These are phyloP conservation scores for Antitrichia curtipendula DNA, from an alignment of 225 moss, liverwort and hornwort genomes.

Conservation along the genomic window DNA sequence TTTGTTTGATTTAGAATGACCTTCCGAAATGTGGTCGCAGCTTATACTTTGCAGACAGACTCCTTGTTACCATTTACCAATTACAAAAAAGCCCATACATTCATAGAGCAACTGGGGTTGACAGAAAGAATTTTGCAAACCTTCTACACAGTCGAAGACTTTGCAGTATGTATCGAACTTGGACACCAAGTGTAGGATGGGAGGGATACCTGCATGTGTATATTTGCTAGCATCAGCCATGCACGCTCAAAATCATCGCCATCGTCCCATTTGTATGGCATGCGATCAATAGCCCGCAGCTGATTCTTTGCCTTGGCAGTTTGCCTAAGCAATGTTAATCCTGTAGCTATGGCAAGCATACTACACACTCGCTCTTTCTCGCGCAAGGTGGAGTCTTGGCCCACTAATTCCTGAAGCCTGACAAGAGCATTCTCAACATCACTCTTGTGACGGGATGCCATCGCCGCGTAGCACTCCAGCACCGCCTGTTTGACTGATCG, in stretches of 20 bases:
- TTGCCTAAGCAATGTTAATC: constrained; percentile 48
- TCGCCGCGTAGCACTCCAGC: constrained; percentile 67
- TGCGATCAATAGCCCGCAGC: constrained; percentile 53
- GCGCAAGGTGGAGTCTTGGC: constrained; percentile 10
- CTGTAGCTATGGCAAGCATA: constrained; percentile 64
- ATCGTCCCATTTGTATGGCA: constrained; percentile 79
- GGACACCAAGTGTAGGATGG: background rate
- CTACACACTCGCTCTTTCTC: constrained; percentile 43
- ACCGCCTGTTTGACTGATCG: constrained; percentile 54
- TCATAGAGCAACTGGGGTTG: background rate
- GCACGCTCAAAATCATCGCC: constrained; percentile 83
- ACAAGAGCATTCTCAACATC: constrained; percentile 61
- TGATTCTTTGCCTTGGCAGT: constrained; percentile 66
- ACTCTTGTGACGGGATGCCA: constrained; percentile 65
- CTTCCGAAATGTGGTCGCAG: background rate
- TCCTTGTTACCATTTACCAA: background rate
- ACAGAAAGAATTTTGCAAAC: background rate
- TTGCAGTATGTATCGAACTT: background rate
- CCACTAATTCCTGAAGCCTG: constrained; percentile 38
- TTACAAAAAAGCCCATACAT: background rate
- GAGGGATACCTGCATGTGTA: constrained; percentile 37
- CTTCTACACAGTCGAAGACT: background rate
- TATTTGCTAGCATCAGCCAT: constrained; percentile 80
- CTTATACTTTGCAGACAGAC: background rate
- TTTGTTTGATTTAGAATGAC: background rate